A percentile compares a stretch with the other conserved stretches of the same genome.
Conservation (phyloP, 805 yeast genomes). For the Ogataea saltuana region DNA sequence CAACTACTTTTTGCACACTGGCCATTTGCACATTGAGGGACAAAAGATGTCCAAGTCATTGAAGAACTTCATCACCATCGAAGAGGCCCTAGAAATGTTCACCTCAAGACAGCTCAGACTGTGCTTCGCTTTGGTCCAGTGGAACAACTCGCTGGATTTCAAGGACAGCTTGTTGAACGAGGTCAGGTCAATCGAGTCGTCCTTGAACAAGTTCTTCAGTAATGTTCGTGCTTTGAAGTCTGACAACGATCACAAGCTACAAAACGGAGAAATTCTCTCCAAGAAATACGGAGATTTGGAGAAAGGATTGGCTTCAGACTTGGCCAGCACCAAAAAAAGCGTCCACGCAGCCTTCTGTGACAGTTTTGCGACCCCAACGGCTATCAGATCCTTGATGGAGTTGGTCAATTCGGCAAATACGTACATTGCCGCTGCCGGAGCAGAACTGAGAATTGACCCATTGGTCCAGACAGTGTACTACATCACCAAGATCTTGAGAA, state of each 20-base stretch:
- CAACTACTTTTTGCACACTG: constrained; percentile 93
- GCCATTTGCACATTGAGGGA: constrained; percentile 97
- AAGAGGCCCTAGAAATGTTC: constrained; percentile 76
- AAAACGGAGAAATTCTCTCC: constrained; percentile 51
- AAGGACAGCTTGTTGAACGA: constrained; percentile 77
- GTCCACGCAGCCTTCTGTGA: constrained; percentile 86
- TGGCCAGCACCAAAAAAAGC: constrained; percentile 53
- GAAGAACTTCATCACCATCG: constrained; percentile 93
- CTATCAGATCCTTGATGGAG: constrained; percentile 62
- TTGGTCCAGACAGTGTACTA: constrained; percentile 63
- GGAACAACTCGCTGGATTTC: constrained; percentile 93
- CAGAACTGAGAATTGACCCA: constrained; percentile 63
- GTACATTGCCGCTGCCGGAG: constrained; percentile 59
- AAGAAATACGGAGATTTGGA: constrained; percentile 63
- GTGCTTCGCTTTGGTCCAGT: constrained; percentile 85
- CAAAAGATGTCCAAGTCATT: constrained; percentile 96
- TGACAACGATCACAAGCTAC: constrained; percentile 58
- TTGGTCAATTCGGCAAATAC: constrained; percentile 70
- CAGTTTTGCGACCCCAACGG: constrained; percentile 79
- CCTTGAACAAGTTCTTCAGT: constrained; percentile 80
- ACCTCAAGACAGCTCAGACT: constrained; percentile 83
- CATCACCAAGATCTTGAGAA: constrained; percentile 65
- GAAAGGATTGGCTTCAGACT: constrained; percentile 43
- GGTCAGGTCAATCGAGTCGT: constrained; percentile 72
- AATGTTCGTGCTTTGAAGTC: constrained; percentile 78